Evolutionary conservation across 139 green algal genomes (phyloP), one percentile per base, ranked within the genome.

Genomic region (Micromonas commoda): DNA sequence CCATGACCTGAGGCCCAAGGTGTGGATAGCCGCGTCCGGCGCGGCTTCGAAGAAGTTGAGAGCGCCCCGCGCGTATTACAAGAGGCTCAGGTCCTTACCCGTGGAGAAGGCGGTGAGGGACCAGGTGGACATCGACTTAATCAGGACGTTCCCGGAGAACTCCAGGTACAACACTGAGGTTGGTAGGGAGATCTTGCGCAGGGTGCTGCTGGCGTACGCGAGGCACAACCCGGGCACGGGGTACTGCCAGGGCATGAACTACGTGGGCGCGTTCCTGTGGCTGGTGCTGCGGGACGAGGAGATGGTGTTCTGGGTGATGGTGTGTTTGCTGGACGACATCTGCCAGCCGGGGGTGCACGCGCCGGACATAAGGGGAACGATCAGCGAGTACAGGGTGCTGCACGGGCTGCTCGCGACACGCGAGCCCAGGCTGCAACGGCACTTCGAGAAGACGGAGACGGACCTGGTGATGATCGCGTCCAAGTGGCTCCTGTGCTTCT

Each of bases 161-260:
- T 51, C 39, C 4, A 45, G 21, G 16, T 67, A 51, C n/a, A 9
- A 37, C 19, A 29, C 23, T 4, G n/a, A 4, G 52, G 29, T 53
- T 26, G 39, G 45, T 28, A 37, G 63, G 1, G 29, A 54, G 19
- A 51, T 45, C 5, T 21, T 84, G 34, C n/a, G 64, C 53, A 29
- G 73, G 21, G 35, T 84, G 20, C 51, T 84, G 3, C 28, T 71
- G 19, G 73, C 80, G 32, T 77, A 80, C 66, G 32, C 71, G 32
- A 32, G 20, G 32, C 39, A 77, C n/a, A 76, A 77, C 60, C 64
- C 53, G 34, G 35, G 0, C 2, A 77, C 60, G 6, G 80, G 80
- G 5, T 84, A 84, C 67, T 81, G 73, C 51, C 80, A 84, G 53
- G 69, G 63, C 2, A 81, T 84, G 74, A 84, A 84, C 38, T 84